Percentiles rank a stretch among this genome's conserved stretches.
Conservation (phyloP, 139 green algal species). For the Chlorella sp. region DNA sequence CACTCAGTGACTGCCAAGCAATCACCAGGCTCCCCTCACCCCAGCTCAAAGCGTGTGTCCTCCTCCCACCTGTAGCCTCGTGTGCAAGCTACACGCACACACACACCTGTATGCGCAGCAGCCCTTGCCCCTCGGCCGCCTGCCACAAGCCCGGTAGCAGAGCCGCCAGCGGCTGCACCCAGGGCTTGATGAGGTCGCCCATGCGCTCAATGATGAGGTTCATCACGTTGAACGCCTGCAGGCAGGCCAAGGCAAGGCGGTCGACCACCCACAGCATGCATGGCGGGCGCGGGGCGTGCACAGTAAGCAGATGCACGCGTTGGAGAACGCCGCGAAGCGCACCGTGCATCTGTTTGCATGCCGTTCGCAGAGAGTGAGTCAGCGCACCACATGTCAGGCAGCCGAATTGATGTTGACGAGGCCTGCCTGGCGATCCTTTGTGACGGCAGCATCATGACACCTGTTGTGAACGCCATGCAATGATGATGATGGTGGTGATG, state of each 20-base stretch:
- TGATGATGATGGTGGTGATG: background rate
- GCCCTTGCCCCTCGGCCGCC: slow-evolving; percentile 2
- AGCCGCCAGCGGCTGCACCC: background rate
- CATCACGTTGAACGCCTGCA: slow-evolving; percentile 18
- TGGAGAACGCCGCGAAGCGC: too few relatives aligned
- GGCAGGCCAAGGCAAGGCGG: too few relatives aligned
- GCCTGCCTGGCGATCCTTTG: background rate
- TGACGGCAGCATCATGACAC: background rate
- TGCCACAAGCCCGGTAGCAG: slow-evolving; percentile 17
- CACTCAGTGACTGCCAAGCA: too few relatives aligned
- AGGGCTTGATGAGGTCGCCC: slow-evolving; percentile 17
- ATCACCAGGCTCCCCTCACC: too few relatives aligned
- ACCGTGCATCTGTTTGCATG: background rate
- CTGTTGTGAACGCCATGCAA: background rate
- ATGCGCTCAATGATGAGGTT: slow-evolving; percentile 27
- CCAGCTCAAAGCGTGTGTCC: too few relatives aligned
- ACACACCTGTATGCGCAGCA: slow-evolving; percentile 16
- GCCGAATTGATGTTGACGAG: too few relatives aligned
- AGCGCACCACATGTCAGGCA: background rate
- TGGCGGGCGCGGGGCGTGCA: too few relatives aligned
- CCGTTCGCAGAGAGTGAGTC: background rate
- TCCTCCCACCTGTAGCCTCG: too few relatives aligned
- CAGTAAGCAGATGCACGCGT: too few relatives aligned
- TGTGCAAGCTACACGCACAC: too few relatives aligned
- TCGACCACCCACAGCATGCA: too few relatives aligned